These are phyloP conservation scores for Gleditsia sinensis DNA, from an alignment of 306 rosid species.

Conservation along the genomic window DNA sequence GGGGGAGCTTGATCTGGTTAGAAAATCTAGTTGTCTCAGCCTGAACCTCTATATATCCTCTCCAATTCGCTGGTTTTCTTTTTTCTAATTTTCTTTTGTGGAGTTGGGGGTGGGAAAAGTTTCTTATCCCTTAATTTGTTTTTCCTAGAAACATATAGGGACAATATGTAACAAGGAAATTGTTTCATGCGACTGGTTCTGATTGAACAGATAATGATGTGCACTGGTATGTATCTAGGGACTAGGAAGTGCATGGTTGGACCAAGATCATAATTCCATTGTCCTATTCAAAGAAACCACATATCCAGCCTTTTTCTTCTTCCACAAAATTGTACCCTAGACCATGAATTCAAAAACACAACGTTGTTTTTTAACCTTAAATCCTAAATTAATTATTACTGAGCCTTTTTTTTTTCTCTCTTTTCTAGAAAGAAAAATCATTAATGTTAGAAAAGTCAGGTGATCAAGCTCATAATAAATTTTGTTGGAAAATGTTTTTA, in stretches of 20 bases:
- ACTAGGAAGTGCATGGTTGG: slow-evolving; percentile 22
- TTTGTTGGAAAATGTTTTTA: no score
- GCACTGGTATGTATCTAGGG: not conserved
- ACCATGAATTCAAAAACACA: no score
- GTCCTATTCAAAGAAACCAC: slow-evolving; percentile 11
- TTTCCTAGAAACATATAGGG: not conserved
- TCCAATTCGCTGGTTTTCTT: not conserved
- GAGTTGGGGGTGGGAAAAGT: slow-evolving; percentile 24
- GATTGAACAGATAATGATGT: not conserved
- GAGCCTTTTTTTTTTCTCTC: not conserved
- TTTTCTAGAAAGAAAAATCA: not conserved
- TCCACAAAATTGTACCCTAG: not conserved
- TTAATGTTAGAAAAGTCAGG: slow-evolving; percentile 11
- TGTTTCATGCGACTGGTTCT: not conserved
- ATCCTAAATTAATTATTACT: no score
- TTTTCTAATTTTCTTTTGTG: no score
- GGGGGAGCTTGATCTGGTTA: not conserved
- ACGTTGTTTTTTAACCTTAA: no score
- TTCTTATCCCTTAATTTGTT: slow-evolving; percentile 5
- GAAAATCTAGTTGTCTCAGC: not conserved
- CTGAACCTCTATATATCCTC: no score
- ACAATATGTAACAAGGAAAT: not conserved
- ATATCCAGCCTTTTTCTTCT: slow-evolving; percentile 14
- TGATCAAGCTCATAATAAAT: slow-evolving; percentile 42
- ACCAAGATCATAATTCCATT: slow-evolving; percentile 16